These are phyloP conservation scores for Xylaria multiplex DNA, from an alignment of 2,329 filamentous ascomycete genomes.

Conservation along the genomic window DNA sequence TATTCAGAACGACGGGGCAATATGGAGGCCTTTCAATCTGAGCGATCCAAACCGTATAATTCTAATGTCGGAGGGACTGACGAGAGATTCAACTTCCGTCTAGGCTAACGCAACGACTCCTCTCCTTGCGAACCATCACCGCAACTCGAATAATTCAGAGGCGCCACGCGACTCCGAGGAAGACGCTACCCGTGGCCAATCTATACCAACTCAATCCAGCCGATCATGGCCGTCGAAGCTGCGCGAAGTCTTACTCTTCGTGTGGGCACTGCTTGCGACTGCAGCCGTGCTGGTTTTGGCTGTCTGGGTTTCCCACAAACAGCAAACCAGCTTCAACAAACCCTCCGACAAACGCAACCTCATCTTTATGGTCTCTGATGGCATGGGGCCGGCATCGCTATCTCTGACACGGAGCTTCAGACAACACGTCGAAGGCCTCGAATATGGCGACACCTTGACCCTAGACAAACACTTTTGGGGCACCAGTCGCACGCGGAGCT, in stretches of 20 bases:
- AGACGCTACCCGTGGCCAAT: slow-evolving; percentile 49
- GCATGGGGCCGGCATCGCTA: slow-evolving; percentile 94
- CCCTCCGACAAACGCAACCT: slow-evolving; percentile 83
- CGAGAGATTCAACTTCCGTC: neutral
- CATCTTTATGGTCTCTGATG: slow-evolving; percentile 99
- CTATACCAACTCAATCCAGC: slow-evolving; percentile 41
- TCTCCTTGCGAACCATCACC: slow-evolving; percentile 46
- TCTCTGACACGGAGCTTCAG: slow-evolving; percentile 87
- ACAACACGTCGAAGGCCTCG: slow-evolving; percentile 79
- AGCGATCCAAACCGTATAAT: neutral
- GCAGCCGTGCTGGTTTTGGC: slow-evolving; percentile 81
- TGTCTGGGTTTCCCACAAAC: slow-evolving; percentile 78
- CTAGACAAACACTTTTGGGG: slow-evolving; percentile 93
- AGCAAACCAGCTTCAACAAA: slow-evolving; percentile 55
- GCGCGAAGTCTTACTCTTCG: slow-evolving; percentile 79
- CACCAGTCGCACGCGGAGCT: slow-evolving; percentile 85
- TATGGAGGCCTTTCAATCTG: neutral
- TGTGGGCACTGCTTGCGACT: slow-evolving; percentile 85
- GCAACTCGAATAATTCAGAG: slow-evolving; percentile 36
- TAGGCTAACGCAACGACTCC: slow-evolving; percentile 47
- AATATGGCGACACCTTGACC: slow-evolving; percentile 77
- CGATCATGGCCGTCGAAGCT: slow-evolving; percentile 55
- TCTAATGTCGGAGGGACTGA: slow-evolving; percentile 14
- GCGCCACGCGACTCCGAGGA: slow-evolving; percentile 48
- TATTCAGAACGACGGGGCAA: neutral